phyloP scores from a whole-genome alignment of 1,284 basidiomycete species.

The Irpex sp. region DNA sequence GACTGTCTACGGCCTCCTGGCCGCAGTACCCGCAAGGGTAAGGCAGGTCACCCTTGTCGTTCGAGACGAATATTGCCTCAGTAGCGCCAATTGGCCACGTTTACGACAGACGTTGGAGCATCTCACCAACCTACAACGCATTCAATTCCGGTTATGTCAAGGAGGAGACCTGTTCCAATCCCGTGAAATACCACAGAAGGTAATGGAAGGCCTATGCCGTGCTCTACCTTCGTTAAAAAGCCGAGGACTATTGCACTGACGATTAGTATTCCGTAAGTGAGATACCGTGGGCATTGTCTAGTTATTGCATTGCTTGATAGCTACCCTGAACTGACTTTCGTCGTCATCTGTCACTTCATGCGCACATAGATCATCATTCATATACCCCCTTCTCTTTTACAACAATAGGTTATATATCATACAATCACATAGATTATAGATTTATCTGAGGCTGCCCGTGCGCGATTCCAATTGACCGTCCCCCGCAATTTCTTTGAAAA shows the following conservation, averaged over 20 bases:
- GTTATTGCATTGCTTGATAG: not conserved
- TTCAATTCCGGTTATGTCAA: slow-evolving; percentile 7
- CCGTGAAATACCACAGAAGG: slow-evolving; percentile 1
- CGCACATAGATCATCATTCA: not conserved
- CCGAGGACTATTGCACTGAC: not conserved
- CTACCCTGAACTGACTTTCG: not conserved
- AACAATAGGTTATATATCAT: not conserved
- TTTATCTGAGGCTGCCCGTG: not conserved
- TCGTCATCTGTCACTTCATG: not conserved
- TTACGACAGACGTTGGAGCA: slow-evolving; percentile 1
- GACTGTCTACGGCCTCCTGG: slow-evolving; percentile 8
- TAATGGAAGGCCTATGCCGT: not conserved
- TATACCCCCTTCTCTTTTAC: not conserved
- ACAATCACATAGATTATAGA: not conserved
- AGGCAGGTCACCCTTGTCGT: slow-evolving; percentile 8
- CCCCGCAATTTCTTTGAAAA: slow-evolving; percentile 17
- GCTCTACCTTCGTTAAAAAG: not conserved
- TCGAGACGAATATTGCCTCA: slow-evolving; percentile 8
- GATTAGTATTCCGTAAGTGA: not conserved
- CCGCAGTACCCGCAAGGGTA: slow-evolving; percentile 4
- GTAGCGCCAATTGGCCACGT: slow-evolving; percentile 6
- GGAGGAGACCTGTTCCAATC: slow-evolving; percentile 12
- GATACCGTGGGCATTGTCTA: not conserved
- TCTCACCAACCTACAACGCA: slow-evolving; percentile 1
- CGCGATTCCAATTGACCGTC: not conserved